These are phyloP conservation scores for Colletotrichum liriopes DNA, from an alignment of 2,329 filamentous ascomycete genomes.

Conservation along the genomic window DNA sequence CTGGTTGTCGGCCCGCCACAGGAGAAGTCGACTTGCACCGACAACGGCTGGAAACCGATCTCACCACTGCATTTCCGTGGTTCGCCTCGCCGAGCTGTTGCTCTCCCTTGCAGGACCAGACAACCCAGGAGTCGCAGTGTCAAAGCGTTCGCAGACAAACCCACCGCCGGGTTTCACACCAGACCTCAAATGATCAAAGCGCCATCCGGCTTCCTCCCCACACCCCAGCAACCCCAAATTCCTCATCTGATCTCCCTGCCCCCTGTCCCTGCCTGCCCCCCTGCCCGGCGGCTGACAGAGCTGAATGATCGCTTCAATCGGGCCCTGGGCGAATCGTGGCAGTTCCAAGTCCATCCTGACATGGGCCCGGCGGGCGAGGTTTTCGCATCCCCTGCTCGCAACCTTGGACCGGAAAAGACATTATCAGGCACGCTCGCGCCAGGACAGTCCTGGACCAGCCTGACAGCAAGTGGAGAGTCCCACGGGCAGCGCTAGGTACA, in stretches of 20 bases:
- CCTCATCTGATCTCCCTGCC: slow-evolving; percentile 37
- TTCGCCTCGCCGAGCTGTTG: slow-evolving; percentile 3
- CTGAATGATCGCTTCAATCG: slow-evolving; percentile 40
- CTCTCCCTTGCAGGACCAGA: slow-evolving; percentile 12
- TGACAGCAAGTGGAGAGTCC: slow-evolving; percentile 28
- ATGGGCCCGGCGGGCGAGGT: slow-evolving; percentile 21
- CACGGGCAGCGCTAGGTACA: slow-evolving; percentile 12
- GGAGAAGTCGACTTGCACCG: neutral
- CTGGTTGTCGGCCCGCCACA: neutral
- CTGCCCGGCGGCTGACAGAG: slow-evolving; percentile 37
- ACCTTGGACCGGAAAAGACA: slow-evolving; percentile 25
- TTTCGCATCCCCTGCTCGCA: slow-evolving; percentile 26
- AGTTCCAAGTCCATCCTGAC: slow-evolving; percentile 30
- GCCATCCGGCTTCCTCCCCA: slow-evolving; percentile 19
- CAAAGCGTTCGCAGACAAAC: slow-evolving; percentile 39
- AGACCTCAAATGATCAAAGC: slow-evolving; percentile 41
- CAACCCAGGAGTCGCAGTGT: slow-evolving; percentile 12
- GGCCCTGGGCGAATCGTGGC: slow-evolving; percentile 33
- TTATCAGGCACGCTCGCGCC: slow-evolving; percentile 8
- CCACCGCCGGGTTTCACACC: slow-evolving; percentile 41
- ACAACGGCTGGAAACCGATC: neutral
- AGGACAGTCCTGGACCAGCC: slow-evolving; percentile 12
- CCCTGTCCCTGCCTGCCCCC: slow-evolving; percentile 25
- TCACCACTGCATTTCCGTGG: slow-evolving; percentile 3
- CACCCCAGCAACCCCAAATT: slow-evolving; percentile 38